Evolutionary conservation across 179 eudicot species (phyloP).

Genomic region (Spinacia oleracea): DNA sequence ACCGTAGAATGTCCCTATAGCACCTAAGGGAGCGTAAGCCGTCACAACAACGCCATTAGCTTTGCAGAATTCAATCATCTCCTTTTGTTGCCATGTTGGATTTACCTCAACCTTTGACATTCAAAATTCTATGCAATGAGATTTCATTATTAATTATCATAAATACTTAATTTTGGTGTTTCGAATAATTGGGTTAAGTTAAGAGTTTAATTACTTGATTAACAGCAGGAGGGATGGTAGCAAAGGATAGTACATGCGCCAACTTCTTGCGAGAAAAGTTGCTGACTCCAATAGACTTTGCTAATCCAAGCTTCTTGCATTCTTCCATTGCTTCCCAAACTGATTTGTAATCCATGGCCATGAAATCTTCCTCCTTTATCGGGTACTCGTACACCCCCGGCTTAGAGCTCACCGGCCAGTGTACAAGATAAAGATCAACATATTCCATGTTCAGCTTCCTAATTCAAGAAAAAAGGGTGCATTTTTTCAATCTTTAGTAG

Average conservation of each 20-base stretch:
- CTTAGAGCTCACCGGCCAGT: slow-evolving; percentile 1
- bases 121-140: not conserved
- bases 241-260: slow-evolving; percentile 33
- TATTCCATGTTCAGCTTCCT: not conserved
- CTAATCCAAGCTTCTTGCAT: slow-evolving; percentile 55
- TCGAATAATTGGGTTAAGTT: not conserved
- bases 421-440: not conserved
- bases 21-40: slow-evolving; percentile 64
- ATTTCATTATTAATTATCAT: no score
- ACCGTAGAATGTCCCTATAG: slow-evolving; percentile 39
- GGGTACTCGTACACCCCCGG: slow-evolving; percentile 6
- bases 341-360: slow-evolving; percentile 2
- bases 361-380: not conserved
- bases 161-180: no score
- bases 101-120: slow-evolving; percentile 60
- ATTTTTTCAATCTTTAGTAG: not conserved
- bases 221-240: slow-evolving; percentile 66
- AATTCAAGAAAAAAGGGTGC: not conserved
- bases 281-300: slow-evolving; percentile 68
- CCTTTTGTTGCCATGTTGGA: slow-evolving; percentile 60
- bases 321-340: slow-evolving; percentile 46
- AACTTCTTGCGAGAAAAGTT: slow-evolving; percentile 60
- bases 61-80: slow-evolving; percentile 50
- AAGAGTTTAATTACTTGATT: slow-evolving; percentile 72
- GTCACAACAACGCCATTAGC: slow-evolving; percentile 41